Evolutionary conservation across 768 basidiomycete genomes (phyloP), one percentile per base, ranked within the genome.

Genomic region (Mycena pura): DNA sequence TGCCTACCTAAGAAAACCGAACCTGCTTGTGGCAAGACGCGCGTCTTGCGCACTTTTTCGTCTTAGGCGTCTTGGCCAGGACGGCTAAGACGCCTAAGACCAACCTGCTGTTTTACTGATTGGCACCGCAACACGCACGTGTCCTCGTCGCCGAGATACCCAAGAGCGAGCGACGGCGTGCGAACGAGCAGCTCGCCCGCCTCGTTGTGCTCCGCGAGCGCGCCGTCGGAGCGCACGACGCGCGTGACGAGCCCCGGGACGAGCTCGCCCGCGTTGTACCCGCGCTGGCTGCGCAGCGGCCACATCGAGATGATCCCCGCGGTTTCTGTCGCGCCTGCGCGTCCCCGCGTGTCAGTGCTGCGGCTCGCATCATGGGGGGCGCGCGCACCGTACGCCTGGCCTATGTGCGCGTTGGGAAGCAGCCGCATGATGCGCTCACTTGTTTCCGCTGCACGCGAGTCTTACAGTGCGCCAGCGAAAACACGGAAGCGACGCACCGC

Each of bases 321-420:
- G 7, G 78, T 70, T 63, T 84, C 83, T 0, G 83, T 84, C 73
- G 80, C 70, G 6, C 83, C 82, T 82, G 51, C 2, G 15, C 17
- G 27, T 6, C 36, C 1, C 3, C 11, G 21, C 22, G 44, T 6
- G 13, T 41, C 29, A 36, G 52, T 39, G n/a, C 6, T 0, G 38
- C 11, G 15, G 14, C 31, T 8, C n/a, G n/a, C n/a, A n/a, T n/a
- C n/a, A 39, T 14, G 14, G 5, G 15, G 0, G 24, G n/a, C 36
- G 17, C 2, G 17, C 22, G 25, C 24, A 73, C 76, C 76, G 54
- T 77, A 78, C 4, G 72, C 76, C 62, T 79, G 76, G 4, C 74
- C 74, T 25, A 75, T 66, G 27, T 67, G 62, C 11, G 66, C 71
- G 10, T 74, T 58, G 9, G 75, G 77, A 11, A 80, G 58, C 3